These are phyloP conservation scores for Phytophthora litchii DNA, from an alignment of 352 stramenopile species.

Conservation along the genomic window DNA sequence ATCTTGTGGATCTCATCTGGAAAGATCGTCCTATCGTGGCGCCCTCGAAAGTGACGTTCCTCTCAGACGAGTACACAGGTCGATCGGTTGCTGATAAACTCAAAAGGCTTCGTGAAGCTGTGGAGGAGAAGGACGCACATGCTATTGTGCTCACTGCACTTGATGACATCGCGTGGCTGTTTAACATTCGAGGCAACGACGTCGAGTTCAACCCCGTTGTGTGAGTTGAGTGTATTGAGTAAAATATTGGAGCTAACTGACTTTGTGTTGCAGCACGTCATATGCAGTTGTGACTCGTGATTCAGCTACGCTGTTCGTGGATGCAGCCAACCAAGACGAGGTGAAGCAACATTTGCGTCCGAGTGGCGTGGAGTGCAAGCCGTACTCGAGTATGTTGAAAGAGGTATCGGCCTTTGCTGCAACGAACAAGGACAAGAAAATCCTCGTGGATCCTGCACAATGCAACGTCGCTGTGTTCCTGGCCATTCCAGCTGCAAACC, in stretches of 20 bases:
- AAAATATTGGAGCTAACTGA: background rate
- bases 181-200: slow-evolving; percentile 98
- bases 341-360: slow-evolving; percentile 52
- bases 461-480: slow-evolving; percentile 88
- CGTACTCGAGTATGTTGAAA: slow-evolving; percentile 57
- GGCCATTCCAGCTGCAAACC: slow-evolving; percentile 69
- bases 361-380: slow-evolving; percentile 67
- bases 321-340: slow-evolving; percentile 76
- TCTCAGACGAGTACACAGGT: slow-evolving; percentile 94
- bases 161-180: slow-evolving; percentile 97
- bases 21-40: slow-evolving; percentile 67
- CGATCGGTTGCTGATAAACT: slow-evolving; percentile 93
- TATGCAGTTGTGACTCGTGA: slow-evolving; percentile 95
- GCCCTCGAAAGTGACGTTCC: slow-evolving; percentile 89
- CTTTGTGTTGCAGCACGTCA: slow-evolving; percentile 58
- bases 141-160: slow-evolving; percentile 95
- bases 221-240: slow-evolving; percentile 56
- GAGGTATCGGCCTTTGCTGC: slow-evolving; percentile 55
- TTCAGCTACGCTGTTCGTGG: slow-evolving; percentile 91
- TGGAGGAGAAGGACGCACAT: slow-evolving; percentile 91
- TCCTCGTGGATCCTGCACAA: slow-evolving; percentile 80
- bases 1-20: slow-evolving; percentile 98
- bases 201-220: slow-evolving; percentile 98
- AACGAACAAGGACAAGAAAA: slow-evolving; percentile 59
- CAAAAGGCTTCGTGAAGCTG: slow-evolving; percentile 67